These are phyloP conservation scores for Geranium incanum DNA, from an alignment of 441 rosid species.

Conservation along the genomic window DNA sequence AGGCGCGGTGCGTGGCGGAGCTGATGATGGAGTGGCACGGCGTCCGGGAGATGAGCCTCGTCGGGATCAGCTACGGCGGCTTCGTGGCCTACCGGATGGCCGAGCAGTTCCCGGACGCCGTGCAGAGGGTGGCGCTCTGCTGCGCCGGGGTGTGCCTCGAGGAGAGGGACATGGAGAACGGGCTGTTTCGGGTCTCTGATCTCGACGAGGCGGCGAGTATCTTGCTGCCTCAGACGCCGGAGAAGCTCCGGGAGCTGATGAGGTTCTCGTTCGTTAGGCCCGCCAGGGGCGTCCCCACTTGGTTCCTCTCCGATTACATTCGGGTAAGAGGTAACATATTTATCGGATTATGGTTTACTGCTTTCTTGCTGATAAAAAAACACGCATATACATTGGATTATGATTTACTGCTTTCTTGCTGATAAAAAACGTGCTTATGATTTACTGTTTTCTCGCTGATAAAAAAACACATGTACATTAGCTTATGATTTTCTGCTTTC, in stretches of 20 bases:
- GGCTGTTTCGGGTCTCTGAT: slow-evolving; percentile 19
- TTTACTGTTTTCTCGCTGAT: too few species aligned
- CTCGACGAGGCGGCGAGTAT: slow-evolving; percentile 19
- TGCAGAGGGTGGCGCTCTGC: slow-evolving; percentile 20
- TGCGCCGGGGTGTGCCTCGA: slow-evolving; percentile 25
- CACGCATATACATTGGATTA: too few species aligned
- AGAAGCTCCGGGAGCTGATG: slow-evolving; percentile 23
- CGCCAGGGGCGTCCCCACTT: not conserved
- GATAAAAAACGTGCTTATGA: too few species aligned
- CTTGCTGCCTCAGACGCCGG: slow-evolving; percentile 22
- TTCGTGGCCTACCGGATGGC: slow-evolving; percentile 25
- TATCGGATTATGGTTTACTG: too few species aligned
- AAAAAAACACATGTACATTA: too few species aligned
- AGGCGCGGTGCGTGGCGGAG: slow-evolving; percentile 19
- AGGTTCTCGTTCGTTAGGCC: not conserved
- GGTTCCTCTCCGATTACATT: not conserved
- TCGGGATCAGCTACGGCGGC: slow-evolving; percentile 27
- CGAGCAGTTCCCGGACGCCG: slow-evolving; percentile 17
- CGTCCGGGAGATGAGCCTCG: slow-evolving; percentile 17
- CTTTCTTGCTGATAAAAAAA: too few species aligned
- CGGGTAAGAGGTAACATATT: not conserved
- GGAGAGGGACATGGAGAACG: slow-evolving; percentile 23
- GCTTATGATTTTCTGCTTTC: too few species aligned
- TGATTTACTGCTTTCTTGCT: too few species aligned
- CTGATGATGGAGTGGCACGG: slow-evolving; percentile 21